Evolutionary conservation across 1,284 basidiomycete species (phyloP), one percentile per base, ranked within the genome.

Genomic region (Serendipita sp.): DNA sequence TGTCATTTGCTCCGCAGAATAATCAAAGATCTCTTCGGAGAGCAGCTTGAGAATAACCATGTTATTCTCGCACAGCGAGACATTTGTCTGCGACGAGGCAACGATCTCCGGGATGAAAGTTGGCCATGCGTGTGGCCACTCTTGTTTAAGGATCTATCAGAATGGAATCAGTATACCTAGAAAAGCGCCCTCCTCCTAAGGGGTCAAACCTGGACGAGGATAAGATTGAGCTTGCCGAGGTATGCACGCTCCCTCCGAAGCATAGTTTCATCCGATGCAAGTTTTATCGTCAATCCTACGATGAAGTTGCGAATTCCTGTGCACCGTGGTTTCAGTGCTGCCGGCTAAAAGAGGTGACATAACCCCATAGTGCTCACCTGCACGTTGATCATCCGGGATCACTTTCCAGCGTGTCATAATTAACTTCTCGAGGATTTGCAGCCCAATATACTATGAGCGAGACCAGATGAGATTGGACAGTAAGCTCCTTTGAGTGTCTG

Each of bases 81-180:
- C 82, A 71, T 94, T 98, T 47, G 92, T 92, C 74, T 95, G 94
- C 62, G 94, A 98, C 5, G 95, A 97, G 67, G 94, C 88, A 65
- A 99, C 93, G 63, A 99, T 91, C 72, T 99, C 96, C 5, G 93
- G 87, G 71, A 99, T 98, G 78, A 99, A 99, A 12, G 84, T 89
- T 30, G 95, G 94, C 96, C 96, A 99, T 71, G 97, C 94, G 73
- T 98, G 93, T 22, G 95, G 96, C 96, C 96, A 99, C 72, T 98
- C 96, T 78, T 99, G 96, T 76, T 99, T 99, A 68, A 99, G 79
- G 66, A 99, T 97, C 91, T 98, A 41, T 13, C 71, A 3, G 17
- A 22, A 35, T 61, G 15, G 44, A 22, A 45, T 62, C 26, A 62
- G 47, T n/a, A 58, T 29, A 32, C 49, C 61, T 64, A 35, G 61